Evolutionary conservation across 352 stramenopile species (phyloP).

Genomic region (Phytopythium chamaehyphon): DNA sequence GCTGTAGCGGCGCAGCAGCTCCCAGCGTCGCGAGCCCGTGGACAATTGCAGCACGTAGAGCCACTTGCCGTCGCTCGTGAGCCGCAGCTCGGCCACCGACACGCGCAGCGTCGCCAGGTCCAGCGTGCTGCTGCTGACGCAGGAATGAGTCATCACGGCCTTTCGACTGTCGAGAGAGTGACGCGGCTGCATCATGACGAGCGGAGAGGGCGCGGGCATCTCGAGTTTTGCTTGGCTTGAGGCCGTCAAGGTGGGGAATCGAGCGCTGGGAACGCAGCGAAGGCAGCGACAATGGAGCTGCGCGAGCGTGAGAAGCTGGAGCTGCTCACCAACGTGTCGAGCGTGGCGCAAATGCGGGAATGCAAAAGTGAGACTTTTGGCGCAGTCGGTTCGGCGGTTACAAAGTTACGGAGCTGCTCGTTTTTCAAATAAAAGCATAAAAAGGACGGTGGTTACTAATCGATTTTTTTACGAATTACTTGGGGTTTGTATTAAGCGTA

Average conservation of each 20-base stretch:
- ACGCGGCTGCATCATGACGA: not conserved
- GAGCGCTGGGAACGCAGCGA: no score
- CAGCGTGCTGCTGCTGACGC: constrained; percentile 11
- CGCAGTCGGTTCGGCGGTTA: not conserved
- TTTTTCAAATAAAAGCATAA: not conserved
- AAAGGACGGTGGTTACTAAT: no score
- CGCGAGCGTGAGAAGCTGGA: no score
- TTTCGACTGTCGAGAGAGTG: not conserved
- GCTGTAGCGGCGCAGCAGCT: constrained; percentile 57
- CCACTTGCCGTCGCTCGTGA: constrained; percentile 55
- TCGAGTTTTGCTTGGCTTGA: not conserved
- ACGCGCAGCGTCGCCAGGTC: constrained; percentile 58
- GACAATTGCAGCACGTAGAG: constrained; percentile 62
- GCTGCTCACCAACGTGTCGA: no score
- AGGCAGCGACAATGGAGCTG: no score
- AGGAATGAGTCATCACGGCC: not conserved
- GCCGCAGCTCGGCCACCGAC: constrained; percentile 47
- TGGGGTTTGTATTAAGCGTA: no score
- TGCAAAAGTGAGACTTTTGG: not conserved
- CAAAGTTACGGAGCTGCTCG: not conserved
- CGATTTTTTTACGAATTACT: no score
- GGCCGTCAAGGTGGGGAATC: not conserved
- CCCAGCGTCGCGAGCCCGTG: constrained; percentile 42
- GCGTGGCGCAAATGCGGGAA: no score
- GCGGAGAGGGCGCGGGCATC: not conserved